A percentile compares a stretch with the other conserved stretches of the same genome.
These are phyloP conservation scores for Phytophthora pseudosyringae DNA, from an alignment of 352 stramenopile genomes.

Conservation along the genomic window DNA sequence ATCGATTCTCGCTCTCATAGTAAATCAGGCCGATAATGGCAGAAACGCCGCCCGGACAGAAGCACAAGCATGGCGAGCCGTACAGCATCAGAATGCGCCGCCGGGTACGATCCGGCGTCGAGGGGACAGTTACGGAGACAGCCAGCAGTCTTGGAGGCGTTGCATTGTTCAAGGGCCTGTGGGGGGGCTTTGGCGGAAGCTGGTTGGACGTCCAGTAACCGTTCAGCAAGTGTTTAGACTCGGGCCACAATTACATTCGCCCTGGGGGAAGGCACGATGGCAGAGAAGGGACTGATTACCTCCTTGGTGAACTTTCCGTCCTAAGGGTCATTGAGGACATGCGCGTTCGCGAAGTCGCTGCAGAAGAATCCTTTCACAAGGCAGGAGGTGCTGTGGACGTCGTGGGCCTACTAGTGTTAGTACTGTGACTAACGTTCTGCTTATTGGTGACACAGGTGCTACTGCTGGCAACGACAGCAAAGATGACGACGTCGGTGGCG, in stretches of 20 bases:
- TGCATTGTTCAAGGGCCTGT: slow-evolving; percentile 10
- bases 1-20: background rate
- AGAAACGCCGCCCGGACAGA: background rate
- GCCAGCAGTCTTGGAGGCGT: slow-evolving; percentile 3
- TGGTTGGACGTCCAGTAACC: slow-evolving; percentile 3
- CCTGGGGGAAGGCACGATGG: slow-evolving; percentile 6
- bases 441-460: background rate
- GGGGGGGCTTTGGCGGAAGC: slow-evolving; percentile 7
- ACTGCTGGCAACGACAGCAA: too few relatives aligned
- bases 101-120: background rate
- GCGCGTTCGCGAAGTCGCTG: background rate
- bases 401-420: background rate
- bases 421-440: background rate
- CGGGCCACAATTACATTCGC: background rate
- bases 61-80: background rate
- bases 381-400: background rate
- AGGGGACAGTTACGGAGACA: background rate
- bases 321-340: background rate
- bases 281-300: background rate
- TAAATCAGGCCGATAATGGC: background rate
- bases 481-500: too few relatives aligned
- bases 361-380: background rate
- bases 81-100: background rate
- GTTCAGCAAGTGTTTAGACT: background rate
- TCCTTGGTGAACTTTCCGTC: slow-evolving; percentile 1